phyloP scores from a whole-genome alignment of 2,329 filamentous ascomycete genomes.

The Metarhizium rileyi region DNA sequence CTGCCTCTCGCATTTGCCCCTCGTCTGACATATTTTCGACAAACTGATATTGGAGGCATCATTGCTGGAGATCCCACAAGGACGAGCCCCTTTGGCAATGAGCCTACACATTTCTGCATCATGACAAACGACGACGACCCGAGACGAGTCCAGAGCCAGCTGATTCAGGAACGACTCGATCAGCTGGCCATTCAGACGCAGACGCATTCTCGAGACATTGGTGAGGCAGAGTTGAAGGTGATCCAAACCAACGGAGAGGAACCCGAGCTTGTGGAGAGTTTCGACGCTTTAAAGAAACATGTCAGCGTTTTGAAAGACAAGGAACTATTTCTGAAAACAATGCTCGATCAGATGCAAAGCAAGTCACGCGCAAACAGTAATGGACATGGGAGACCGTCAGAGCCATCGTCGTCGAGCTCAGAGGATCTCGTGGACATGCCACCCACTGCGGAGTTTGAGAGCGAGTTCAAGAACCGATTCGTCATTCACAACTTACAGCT shows the following conservation, averaged over 20 bases:
- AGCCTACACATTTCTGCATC: slow-evolving; percentile 88
- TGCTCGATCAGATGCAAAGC: slow-evolving; percentile 40
- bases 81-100: slow-evolving; percentile 83
- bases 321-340: slow-evolving; percentile 47
- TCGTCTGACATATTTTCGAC: slow-evolving; percentile 93
- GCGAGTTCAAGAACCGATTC: slow-evolving; percentile 96
- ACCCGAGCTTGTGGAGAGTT: slow-evolving; percentile 42
- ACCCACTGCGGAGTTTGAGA: slow-evolving; percentile 71
- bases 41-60: slow-evolving; percentile 81
- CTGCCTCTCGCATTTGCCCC: slow-evolving; percentile 85
- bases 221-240: slow-evolving; percentile 63
- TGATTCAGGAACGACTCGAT: slow-evolving; percentile 72
- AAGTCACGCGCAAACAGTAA: slow-evolving; percentile 21
- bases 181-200: slow-evolving; percentile 71
- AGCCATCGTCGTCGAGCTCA: slow-evolving; percentile 20
- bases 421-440: slow-evolving; percentile 51
- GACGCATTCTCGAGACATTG: slow-evolving; percentile 61
- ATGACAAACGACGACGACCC: slow-evolving; percentile 90
- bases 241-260: slow-evolving; percentile 42
- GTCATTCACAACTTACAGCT: slow-evolving; percentile 95
- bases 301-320: slow-evolving; percentile 47
- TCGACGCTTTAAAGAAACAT: slow-evolving; percentile 50
- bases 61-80: slow-evolving; percentile 73
- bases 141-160: slow-evolving; percentile 72
- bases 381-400: slow-evolving; percentile 21